Conservation (phyloP, 805 yeast genomes). For the Candida ulmi region DNA sequence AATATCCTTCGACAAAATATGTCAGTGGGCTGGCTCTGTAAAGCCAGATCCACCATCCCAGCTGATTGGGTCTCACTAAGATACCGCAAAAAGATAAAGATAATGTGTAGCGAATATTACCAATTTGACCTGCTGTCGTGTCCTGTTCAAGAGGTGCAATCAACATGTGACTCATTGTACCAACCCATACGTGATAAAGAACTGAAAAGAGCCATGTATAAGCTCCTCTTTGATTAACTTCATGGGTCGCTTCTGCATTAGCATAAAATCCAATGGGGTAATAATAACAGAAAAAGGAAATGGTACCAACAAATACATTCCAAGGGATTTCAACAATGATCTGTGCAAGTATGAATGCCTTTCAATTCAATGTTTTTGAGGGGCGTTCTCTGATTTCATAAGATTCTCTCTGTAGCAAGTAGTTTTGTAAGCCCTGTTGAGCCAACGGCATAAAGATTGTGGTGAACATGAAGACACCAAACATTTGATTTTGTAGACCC, state of each 20-base stretch:
- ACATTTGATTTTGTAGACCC: conserved; percentile 62
- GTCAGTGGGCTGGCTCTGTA: conserved; percentile 67
- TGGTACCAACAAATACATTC: conserved; percentile 38
- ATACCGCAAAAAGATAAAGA: conserved; percentile 74
- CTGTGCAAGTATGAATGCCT: conserved; percentile 43
- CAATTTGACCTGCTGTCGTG: conserved; percentile 59
- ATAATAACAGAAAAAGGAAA: conserved; percentile 39
- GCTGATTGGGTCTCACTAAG: conserved; percentile 47
- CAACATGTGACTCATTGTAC: conserved; percentile 51
- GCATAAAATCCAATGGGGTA: conserved; percentile 51
- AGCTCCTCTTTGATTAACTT: conserved; percentile 16
- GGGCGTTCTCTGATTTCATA: conserved; percentile 73
- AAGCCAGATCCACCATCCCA: conserved; percentile 76
- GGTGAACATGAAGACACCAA: conserved; percentile 52
- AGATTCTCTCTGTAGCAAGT: conserved; percentile 51
- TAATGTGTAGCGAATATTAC: conserved; percentile 51
- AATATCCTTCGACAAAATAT: conserved; percentile 50
- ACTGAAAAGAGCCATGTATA: conserved; percentile 28
- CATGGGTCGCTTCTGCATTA: conserved; percentile 50
- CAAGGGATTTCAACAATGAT: conserved; percentile 42
- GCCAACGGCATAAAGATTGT: conserved; percentile 46
- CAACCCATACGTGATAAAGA: conserved; percentile 47
- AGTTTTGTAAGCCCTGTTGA: conserved; percentile 61
- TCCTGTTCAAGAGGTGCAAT: conserved; percentile 54
- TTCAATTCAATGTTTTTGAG: conserved; percentile 66